A percentile compares a stretch with the other conserved stretches of the same genome.
These are phyloP conservation scores for Closterium sp. DNA, from an alignment of 139 green algal genomes.

Conservation along the genomic window DNA sequence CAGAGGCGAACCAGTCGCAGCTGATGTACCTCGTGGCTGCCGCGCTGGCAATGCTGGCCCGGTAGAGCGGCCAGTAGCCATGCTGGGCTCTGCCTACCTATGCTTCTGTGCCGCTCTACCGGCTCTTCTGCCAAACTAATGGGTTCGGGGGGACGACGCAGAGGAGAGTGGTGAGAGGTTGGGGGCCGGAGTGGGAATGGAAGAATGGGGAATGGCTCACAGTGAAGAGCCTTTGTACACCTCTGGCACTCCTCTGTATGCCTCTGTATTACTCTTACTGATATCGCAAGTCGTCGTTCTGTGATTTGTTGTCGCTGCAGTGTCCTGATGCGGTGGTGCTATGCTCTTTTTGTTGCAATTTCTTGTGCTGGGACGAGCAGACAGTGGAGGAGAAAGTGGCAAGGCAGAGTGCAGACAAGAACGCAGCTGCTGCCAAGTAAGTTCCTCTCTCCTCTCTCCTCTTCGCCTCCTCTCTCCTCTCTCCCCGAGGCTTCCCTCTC, in stretches of 20 bases:
- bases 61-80: no score
- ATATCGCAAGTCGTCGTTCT: no score
- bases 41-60: no score
- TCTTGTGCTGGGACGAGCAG: no score
- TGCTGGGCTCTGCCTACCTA: constrained; percentile 94
- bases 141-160: constrained; percentile 43
- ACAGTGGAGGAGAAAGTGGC: background rate
- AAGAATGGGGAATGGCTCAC: no score
- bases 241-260: constrained; percentile 88
- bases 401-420: background rate
- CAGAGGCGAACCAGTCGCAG: no score
- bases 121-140: constrained; percentile 72
- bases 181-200: no score
- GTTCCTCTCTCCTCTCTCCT: background rate
- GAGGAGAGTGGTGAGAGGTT: background rate
- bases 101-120: constrained; percentile 89
- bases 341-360: no score
- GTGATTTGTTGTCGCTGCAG: no score
- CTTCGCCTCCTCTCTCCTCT: background rate
- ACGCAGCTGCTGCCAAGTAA: no score
- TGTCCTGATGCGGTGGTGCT: no score
- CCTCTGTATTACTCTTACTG: no score
- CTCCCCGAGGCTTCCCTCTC: background rate
- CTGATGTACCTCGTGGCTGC: constrained; percentile 62
- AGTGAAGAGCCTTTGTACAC: constrained; percentile 81